phyloP scores from a whole-genome alignment of 345 rosid species.

The Camelina sativa region DNA sequence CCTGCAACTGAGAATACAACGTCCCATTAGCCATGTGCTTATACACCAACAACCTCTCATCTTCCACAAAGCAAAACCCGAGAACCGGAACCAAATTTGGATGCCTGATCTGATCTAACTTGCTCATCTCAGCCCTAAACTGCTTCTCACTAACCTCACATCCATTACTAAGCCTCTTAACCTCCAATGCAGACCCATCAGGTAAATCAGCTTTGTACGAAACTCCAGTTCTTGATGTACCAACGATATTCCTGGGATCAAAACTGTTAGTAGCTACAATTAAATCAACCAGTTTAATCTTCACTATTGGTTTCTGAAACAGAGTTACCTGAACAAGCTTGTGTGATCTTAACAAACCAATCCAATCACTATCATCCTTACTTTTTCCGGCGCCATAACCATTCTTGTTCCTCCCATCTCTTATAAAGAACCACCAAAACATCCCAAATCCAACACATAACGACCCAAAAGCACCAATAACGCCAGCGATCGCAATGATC shows the following conservation, averaged over 20 bases:
- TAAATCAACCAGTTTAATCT: conserved; percentile 58
- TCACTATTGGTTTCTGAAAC: conserved; percentile 64
- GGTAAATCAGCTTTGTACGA: conserved; percentile 56
- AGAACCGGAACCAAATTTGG: conserved; percentile 71
- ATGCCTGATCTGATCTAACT: conserved; percentile 60
- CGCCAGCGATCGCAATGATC: conserved; percentile 53
- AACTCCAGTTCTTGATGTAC: conserved; percentile 56
- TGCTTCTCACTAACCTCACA: conserved; percentile 57
- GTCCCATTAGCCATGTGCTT: conserved; percentile 62
- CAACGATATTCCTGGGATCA: conserved; percentile 42
- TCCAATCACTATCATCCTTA: conserved; percentile 56
- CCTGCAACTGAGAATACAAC: conserved; percentile 49
- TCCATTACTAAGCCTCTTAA: conserved; percentile 58
- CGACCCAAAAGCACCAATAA: conserved; percentile 53
- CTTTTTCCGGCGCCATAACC: conserved; percentile 49
- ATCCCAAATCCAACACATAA: conserved; percentile 49
- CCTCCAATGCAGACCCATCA: conserved; percentile 63
- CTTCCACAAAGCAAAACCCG: conserved; percentile 61
- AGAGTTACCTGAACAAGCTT: conserved; percentile 66
- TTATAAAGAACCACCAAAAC: conserved; percentile 60
- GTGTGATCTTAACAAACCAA: conserved; percentile 54
- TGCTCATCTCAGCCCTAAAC: conserved; percentile 61
- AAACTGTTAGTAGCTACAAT: conserved; percentile 56
- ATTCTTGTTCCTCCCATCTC: conserved; percentile 42
- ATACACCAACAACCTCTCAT: conserved; percentile 58